Conservation (phyloP, 1,284 basidiomycete genomes). For the Termitomyces sp. region DNA sequence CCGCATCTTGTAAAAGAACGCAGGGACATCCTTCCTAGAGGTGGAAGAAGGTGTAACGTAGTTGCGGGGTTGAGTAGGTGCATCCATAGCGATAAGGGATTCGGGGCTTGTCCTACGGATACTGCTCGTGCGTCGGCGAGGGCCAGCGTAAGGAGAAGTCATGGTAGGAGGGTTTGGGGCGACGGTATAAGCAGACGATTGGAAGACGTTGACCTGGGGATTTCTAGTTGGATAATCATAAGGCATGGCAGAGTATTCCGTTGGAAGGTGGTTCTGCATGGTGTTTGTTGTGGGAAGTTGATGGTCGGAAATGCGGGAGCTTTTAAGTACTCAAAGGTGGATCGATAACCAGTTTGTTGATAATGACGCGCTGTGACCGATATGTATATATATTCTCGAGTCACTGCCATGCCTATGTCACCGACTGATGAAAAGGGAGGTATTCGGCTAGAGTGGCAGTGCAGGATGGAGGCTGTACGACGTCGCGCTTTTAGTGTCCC, state of each 20-base stretch:
- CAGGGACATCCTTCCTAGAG: constrained; percentile 29
- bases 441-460: constrained; percentile 7
- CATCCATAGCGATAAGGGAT: constrained; percentile 25
- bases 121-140: constrained; percentile 15
- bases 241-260: constrained; percentile 12
- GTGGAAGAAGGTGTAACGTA: constrained; percentile 30
- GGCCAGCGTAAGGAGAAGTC: constrained; percentile 10
- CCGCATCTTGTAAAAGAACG: constrained; percentile 25
- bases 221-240: constrained; percentile 12
- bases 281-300: neutral
- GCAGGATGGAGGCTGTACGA: neutral
- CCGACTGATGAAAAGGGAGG: neutral
- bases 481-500: neutral
- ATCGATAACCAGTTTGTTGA: neutral
- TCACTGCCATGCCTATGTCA: constrained; percentile 7
- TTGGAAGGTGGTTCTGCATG: constrained; percentile 15
- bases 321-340: neutral
- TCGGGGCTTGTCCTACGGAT: constrained; percentile 23
- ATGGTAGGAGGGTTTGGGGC: constrained; percentile 1
- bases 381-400: constrained; percentile 11
- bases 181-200: constrained; percentile 6
- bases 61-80: constrained; percentile 30
- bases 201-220: constrained; percentile 8
- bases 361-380: constrained; percentile 13
- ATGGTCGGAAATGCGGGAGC: constrained; percentile 1